Percentiles rank a stretch among this genome's conserved stretches.
phyloP scores from a whole-genome alignment of 345 rosid species.

The Sonneratia alba region DNA sequence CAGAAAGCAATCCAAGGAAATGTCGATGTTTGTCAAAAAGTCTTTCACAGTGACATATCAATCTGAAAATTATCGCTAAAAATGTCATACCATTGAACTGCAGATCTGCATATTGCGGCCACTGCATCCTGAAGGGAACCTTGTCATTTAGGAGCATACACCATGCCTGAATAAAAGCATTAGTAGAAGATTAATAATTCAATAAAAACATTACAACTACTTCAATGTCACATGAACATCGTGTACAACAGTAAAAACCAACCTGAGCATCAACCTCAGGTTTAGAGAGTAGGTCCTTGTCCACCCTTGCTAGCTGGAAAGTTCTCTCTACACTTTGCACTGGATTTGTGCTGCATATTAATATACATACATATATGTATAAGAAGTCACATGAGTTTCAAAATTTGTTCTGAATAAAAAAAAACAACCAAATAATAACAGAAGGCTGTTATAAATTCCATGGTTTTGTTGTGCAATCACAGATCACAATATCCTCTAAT shows the following conservation, averaged over 20 bases:
- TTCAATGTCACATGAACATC: neutral
- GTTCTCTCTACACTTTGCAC: constrained; percentile 57
- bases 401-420: neutral
- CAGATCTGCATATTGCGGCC: constrained; percentile 92
- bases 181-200: constrained; percentile 8
- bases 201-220: neutral
- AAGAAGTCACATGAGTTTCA: neutral
- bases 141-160: constrained; percentile 98
- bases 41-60: neutral
- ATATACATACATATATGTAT: neutral
- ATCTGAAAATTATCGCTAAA: neutral
- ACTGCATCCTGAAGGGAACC: constrained; percentile 92
- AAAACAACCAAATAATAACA: neutral
- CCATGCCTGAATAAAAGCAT: constrained; percentile 54
- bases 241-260: constrained; percentile 10
- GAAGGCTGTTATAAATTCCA: neutral
- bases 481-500: neutral
- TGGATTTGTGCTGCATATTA: constrained; percentile 53
- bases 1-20: neutral
- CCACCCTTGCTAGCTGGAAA: constrained; percentile 61
- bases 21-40: neutral
- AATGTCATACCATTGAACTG: constrained; percentile 78
- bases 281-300: constrained; percentile 58
- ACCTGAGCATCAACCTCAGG: constrained; percentile 83
- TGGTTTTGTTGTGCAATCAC: neutral